Evolutionary conservation across 495 filamentous ascomycete species (phyloP).

Genomic region (Penicillium malachiteum): DNA sequence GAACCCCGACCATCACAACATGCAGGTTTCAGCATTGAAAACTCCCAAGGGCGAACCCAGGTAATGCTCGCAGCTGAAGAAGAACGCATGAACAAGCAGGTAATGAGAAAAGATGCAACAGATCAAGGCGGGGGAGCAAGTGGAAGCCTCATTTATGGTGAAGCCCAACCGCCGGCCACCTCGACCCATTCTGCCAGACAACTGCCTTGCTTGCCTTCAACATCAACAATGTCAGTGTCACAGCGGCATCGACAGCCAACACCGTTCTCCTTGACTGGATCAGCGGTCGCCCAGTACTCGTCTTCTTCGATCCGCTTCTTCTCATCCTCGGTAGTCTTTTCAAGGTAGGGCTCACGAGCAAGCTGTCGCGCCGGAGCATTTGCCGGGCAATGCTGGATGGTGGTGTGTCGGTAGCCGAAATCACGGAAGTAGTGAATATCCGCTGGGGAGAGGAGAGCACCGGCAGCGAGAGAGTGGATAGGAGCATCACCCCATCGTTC

Average conservation of each 20-base stretch:
- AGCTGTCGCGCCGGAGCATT: conserved; percentile 93
- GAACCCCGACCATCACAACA: conserved; percentile 35
- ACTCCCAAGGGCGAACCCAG: conserved; percentile 37
- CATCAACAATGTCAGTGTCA: conserved; percentile 97
- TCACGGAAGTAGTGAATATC: conserved; percentile 99
- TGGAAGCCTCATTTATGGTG: conserved; percentile 47
- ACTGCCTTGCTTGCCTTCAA: conserved; percentile 94
- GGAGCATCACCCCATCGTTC: conserved; percentile 99
- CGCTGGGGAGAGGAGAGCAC: conserved; percentile 72
- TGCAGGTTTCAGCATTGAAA: conserved; percentile 38
- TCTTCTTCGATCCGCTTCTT: conserved; percentile 91
- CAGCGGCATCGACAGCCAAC: conserved; percentile 96
- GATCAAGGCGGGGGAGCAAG: conserved; percentile 19
- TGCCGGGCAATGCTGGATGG: conserved; percentile 96
- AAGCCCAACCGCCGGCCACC: conserved; percentile 92
- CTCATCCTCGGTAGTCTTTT: conserved; percentile 80
- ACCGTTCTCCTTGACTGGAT: conserved; percentile 89
- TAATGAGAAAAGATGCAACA: conserved; percentile 33
- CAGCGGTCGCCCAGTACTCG: conserved; percentile 89
- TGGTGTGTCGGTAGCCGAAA: conserved; percentile 97
- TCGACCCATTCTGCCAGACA: conserved; percentile 97
- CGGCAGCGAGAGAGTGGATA: conserved; percentile 96
- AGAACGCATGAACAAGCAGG: conserved; percentile 31
- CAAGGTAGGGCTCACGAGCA: conserved; percentile 75
- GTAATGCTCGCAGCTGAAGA: conserved; percentile 39